These are phyloP conservation scores for Keqinozyma sinolaborantium DNA, from an alignment of 1,139 yeast species.

Conservation along the genomic window DNA sequence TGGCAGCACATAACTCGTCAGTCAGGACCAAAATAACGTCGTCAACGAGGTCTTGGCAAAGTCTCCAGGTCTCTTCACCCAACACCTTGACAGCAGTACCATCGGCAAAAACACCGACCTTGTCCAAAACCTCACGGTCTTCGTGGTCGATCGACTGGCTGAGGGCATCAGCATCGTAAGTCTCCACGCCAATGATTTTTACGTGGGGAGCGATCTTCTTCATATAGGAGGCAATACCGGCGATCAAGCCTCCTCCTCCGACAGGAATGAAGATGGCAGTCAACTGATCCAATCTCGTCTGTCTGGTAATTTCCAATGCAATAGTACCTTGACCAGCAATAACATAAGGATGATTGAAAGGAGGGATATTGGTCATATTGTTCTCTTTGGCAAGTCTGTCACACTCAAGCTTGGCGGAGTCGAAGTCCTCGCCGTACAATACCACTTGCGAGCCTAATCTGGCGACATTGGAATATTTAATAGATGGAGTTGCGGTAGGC, in stretches of 20 bases:
- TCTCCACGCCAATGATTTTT: slow-evolving; percentile 92
- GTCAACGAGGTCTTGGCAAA: slow-evolving; percentile 76
- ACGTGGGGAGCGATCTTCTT: slow-evolving; percentile 98
- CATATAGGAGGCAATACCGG: slow-evolving; percentile 87
- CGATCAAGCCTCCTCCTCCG: slow-evolving; percentile 96
- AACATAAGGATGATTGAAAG: slow-evolving; percentile 95
- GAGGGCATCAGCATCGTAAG: slow-evolving; percentile 91
- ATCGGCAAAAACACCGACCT: slow-evolving; percentile 98
- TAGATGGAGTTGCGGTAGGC: slow-evolving; percentile 97
- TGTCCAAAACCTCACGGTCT: slow-evolving; percentile 51
- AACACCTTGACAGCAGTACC: slow-evolving; percentile 95
- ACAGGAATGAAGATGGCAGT: slow-evolving; percentile 89
- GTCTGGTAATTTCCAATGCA: slow-evolving; percentile 89
- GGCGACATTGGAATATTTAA: slow-evolving; percentile 86
- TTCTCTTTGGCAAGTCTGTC: slow-evolving; percentile 62
- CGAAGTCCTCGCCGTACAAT: slow-evolving; percentile 89
- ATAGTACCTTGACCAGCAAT: slow-evolving; percentile 99
- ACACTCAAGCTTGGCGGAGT: slow-evolving; percentile 88
- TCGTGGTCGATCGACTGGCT: slow-evolving; percentile 63
- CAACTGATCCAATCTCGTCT: slow-evolving; percentile 71
- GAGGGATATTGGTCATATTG: slow-evolving; percentile 87
- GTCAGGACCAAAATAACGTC: slow-evolving; percentile 85
- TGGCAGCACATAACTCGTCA: slow-evolving; percentile 97
- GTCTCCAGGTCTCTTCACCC: slow-evolving; percentile 89
- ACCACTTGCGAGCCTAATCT: slow-evolving; percentile 94